Base-by-base conservation (phyloP, 2,329 filamentous ascomycete genomes). In the Coleophoma crateriformis region DNA sequence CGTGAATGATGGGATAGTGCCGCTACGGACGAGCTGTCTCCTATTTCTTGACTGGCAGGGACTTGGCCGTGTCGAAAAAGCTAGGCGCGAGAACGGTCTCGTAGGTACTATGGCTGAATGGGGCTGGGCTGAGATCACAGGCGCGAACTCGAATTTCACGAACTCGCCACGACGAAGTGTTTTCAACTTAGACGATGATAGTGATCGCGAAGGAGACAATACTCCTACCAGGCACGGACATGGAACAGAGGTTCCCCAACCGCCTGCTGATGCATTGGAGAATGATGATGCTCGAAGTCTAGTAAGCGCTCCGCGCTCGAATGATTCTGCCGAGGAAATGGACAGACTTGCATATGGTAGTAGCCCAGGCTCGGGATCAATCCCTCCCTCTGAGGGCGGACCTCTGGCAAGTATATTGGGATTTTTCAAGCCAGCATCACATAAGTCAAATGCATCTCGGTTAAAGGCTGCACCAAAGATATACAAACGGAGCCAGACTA, bases 11-110 rank as follows among this genome's bases (percentile, higher is more conserved):
- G 92, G 91, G 3, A 96, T 99, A 58, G 94, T 99, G 4, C 94
- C 94, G 3, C 72, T 99, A 33, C 83, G 94, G 19, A 99, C 94
- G 4, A 97, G 92, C 55, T 99, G 92, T 67, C 74, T 99, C n/a
- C 71, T 99, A 6, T 99, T 99, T 62, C 73, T 99, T 1, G 94
- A 99, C 65, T 99, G 94, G 94, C 87, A 91, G 68, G 94, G 94
- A 0, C 73, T 99, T 3, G 92, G 87, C 5, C 85, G 90, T 37
- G 94, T 99, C 1, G 90, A 97, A 58, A 99, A 99, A 68, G 92
- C 94, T 11, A 81, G 92, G 19, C 76, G 94, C 65, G 92, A 95
- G 65, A 95, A 91, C 53, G 92, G 92, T 1, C 73, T 97, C 27
- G 88, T 99, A 35, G 91, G 95, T 47, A 96, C 91, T 0, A 84